Base-by-base conservation (phyloP, 2,329 filamentous ascomycete genomes). In the Colletotrichum sidae region DNA sequence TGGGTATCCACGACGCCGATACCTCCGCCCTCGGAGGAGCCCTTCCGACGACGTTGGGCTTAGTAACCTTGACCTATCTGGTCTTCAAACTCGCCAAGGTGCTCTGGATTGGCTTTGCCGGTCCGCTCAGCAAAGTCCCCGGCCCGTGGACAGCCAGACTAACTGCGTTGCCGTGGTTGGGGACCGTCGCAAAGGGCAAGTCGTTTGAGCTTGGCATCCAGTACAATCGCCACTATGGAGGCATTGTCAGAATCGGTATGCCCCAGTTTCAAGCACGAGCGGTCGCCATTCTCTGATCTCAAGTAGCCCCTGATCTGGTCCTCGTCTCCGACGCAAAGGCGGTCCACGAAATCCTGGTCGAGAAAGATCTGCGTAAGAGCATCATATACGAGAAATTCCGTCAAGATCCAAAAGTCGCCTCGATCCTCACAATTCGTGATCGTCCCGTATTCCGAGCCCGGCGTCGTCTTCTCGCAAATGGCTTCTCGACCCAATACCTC, bases 341-440 rank as follows among this genome's bases (percentile, higher is more conserved):
- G 8, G 45, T 58, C 38, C 45, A 50, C 12, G 34, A 58, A 11
- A 17, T 58, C 0, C 35, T 58, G 17, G 45, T 58, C 15, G 55
- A 50, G 12, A 58, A 38, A 17, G 55, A 58, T 11, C 55, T 58
- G 9, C 55, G 45, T 37, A 58, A 58, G 55, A 58, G 58, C 58
- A 35, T 46, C 7, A 15, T 47, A 8, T 60, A 60, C 17, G 58
- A 60, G 10, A 55, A 47, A 52, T 60, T 60, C 51, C 42, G 58
- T 15, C 51, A 41, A 37, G 38, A 54, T 2, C 41, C 33, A 10
- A 52, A 60, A 13, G 44, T 35, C 7, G 51, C 44, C 13, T 46
- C 58, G 17, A 38, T 60, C n/a, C 49, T 60, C 51, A 60, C 58
- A 8, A 55, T 60, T 34, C 51, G 34, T n/a, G 58, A 60, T 25